A percentile compares a stretch with the other conserved stretches of the same genome.
phyloP scores from a whole-genome alignment of 2,329 filamentous ascomycete species.

The Davidsoniella australis region DNA sequence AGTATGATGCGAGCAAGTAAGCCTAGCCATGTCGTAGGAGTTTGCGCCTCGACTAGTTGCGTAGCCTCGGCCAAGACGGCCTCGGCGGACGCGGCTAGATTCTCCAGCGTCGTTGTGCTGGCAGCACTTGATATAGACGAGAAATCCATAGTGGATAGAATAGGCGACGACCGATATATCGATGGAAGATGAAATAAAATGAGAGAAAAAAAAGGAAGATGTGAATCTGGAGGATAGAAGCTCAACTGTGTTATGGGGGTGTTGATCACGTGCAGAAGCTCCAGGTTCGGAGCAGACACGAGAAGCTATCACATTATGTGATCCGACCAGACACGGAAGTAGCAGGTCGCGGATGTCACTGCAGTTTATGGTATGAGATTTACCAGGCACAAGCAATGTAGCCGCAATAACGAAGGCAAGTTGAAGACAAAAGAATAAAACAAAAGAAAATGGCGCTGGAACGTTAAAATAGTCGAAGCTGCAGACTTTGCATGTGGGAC shows the following conservation, averaged over 20 bases:
- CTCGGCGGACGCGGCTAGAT: slow-evolving; percentile 2
- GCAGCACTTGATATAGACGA: too few species aligned
- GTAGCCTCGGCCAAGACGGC: slow-evolving; percentile 7
- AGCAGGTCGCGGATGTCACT: neutral
- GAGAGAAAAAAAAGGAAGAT: neutral
- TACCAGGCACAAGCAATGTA: too few species aligned
- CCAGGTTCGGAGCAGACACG: slow-evolving; percentile 8
- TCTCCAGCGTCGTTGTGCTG: slow-evolving; percentile 4
- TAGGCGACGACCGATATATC: neutral
- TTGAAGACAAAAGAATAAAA: too few species aligned
- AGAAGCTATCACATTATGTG: slow-evolving; percentile 11
- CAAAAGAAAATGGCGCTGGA: too few species aligned
- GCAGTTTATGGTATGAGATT: too few species aligned
- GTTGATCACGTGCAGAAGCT: slow-evolving; percentile 7
- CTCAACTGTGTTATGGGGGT: neutral
- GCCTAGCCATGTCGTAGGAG: slow-evolving; percentile 37
- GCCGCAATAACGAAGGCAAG: too few species aligned
- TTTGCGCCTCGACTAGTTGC: slow-evolving; percentile 7
- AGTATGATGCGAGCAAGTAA: slow-evolving; percentile 38
- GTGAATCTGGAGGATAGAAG: neutral
- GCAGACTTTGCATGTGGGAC: too few species aligned
- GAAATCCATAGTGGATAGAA: neutral
- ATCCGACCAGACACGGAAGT: neutral
- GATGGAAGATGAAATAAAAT: neutral
- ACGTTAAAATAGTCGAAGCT: too few species aligned